phyloP scores from a whole-genome alignment of 139 green algal species.

The Tetradesmus obliquus region DNA sequence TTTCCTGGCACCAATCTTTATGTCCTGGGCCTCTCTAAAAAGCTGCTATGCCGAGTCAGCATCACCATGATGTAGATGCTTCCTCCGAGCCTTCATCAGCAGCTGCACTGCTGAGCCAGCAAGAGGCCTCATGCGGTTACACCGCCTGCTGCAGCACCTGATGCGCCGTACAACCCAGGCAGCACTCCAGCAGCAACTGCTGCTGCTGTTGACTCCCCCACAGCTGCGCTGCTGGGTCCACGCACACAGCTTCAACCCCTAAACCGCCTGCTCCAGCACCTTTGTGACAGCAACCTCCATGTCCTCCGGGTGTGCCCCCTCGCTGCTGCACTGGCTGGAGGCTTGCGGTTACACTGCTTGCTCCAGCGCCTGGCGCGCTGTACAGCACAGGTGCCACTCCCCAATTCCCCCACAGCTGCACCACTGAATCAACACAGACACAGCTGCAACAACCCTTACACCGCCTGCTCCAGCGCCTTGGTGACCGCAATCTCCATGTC shows the following conservation, averaged over 20 bases:
- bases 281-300: conserved; percentile 91
- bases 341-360: neutral
- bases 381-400: too few species aligned
- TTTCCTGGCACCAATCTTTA: conserved; percentile 89
- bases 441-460: conserved; percentile 52
- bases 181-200: too few species aligned
- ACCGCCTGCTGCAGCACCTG: neutral
- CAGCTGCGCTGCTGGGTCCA: too few species aligned
- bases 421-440: neutral
- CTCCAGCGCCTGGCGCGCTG: neutral
- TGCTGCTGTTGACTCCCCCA: too few species aligned
- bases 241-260: neutral
- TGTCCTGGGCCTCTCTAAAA: conserved; percentile 71
- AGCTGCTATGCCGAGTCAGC: too few species aligned
- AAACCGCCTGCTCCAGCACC: conserved; percentile 83
- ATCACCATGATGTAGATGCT: too few species aligned
- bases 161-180: too few species aligned
- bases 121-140: too few species aligned
- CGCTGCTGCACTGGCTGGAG: neutral
- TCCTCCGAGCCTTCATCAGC: too few species aligned
- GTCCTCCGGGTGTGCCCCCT: conserved; percentile 61
- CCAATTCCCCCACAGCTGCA: too few species aligned
- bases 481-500: conserved; percentile 93
- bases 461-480: conserved; percentile 82
- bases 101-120: too few species aligned